phyloP scores from a whole-genome alignment of 345 rosid species.

The Arabidopsis thaliana region DNA sequence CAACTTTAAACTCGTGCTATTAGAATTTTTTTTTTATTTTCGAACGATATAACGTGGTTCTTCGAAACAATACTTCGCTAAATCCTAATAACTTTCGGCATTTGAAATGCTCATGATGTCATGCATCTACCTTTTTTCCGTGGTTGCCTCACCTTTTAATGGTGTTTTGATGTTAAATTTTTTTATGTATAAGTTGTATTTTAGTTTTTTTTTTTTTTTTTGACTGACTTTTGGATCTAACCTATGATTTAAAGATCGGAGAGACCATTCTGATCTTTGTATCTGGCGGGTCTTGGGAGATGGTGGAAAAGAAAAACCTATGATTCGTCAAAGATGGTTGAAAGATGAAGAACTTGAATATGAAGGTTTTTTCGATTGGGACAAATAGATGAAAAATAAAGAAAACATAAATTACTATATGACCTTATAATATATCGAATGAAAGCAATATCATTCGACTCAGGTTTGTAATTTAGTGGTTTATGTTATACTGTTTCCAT shows the following conservation, averaged over 20 bases:
- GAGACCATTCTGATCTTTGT: background rate
- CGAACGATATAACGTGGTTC: too few species aligned
- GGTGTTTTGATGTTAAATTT: too few species aligned
- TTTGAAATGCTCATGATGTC: too few species aligned
- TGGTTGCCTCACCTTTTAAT: too few species aligned
- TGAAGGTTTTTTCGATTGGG: constrained; percentile 1
- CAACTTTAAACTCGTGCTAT: too few species aligned
- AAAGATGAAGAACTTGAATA: background rate
- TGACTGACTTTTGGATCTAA: too few species aligned
- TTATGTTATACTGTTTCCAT: background rate
- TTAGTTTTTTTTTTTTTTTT: too few species aligned
- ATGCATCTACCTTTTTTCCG: too few species aligned
- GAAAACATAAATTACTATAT: background rate
- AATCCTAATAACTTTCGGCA: too few species aligned
- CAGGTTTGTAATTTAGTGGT: background rate
- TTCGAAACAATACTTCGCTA: too few species aligned
- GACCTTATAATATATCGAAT: background rate
- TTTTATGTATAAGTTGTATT: too few species aligned
- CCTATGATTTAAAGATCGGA: background rate
- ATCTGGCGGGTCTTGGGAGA: background rate
- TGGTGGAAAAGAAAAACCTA: background rate
- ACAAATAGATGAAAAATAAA: background rate
- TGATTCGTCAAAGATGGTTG: background rate
- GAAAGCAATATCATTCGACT: background rate
- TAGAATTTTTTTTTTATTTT: too few species aligned